Base-by-base conservation (phyloP, 345 rosid species). In the Lepidium sativum region DNA sequence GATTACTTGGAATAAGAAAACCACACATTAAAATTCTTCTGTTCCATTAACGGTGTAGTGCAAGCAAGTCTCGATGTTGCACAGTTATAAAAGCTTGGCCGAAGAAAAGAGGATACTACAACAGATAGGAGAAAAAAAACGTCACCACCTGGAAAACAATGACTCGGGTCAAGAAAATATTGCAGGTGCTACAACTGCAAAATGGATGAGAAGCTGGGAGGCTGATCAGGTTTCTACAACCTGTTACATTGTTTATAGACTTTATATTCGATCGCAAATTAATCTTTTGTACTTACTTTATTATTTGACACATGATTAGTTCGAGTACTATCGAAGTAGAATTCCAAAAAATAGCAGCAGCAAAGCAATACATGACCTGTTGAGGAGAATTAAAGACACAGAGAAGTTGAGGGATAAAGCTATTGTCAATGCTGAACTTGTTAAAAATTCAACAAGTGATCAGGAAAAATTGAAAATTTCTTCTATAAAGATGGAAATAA, bases 281-380 rank as follows among this genome's bases (percentile, higher is more conserved):
- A 5, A 3, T 35, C 4, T 25, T 0, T 37, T 7, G 7, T 10
- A 63, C 35, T 50, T 15, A 63, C 57, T 34, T 50, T 15, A 18
- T 3, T 21, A 21, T 8, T 9, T 66, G 54, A 47, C 49, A 9
- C 9, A 23, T 25, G 29, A 56, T 35, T 56, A 67, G 57, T 57
- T 67, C 11, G 25, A 10, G 10, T 27, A 57, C 32, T 35, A 6
- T 15, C 48, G 35, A 37, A 47, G 56, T 2, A 47, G 2, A 35
- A 5, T 67, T 38, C 65, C 71, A 67, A 67, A 17, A 9, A 25
- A 47, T 14, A 55, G 47, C n/a, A 29, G 44, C 48, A 67, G 13
- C 31, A 55, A 57, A 55, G 7, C 7, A 23, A 39, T 67, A 38
- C 48, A 67, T 48, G 55, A 67, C 45, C 63, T 67, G 39, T 12